Base-by-base conservation (phyloP, 179 eudicot genomes). In the Heliamphora pulchella region DNA sequence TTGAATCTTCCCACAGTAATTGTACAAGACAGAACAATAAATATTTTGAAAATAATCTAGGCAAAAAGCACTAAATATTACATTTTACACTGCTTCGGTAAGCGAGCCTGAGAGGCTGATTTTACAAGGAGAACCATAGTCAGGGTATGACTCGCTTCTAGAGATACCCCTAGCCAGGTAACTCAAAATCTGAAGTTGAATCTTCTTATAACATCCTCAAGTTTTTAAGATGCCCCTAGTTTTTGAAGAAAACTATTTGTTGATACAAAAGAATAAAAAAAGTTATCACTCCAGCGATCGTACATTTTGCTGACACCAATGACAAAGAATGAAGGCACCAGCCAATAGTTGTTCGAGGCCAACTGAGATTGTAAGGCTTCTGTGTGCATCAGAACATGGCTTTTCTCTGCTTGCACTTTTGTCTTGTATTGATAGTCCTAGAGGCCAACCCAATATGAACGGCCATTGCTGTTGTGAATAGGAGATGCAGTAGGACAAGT, bases 361-460 rank as follows among this genome's bases (percentile, higher is more conserved):
- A 31, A 39, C 4, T 31, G 22, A 71, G 57, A 59, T 15, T 2
- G 20, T 59, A 59, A 3, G 20, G 69, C 68, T 22, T 64, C 43
- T 48, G 8, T 11, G 46, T 41, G 71, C 71, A 65, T 65, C 46
- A 8, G n/a, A 65, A 8, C 46, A 22, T 22, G 71, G 48, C 41
- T 68, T 51, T 39, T 73, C 65, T 54, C 46, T 17, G 20, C 50
- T 13, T 13, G 62, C 22, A 4, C 48, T 50, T 54, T 47, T 9
- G 51, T 31, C 22, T 50, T 55, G 53, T 2, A 69, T 3, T 0
- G n/a, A n/a, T 10, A 20, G n/a, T 72, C 65, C 79, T 86, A 93
- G 18, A 96, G 93, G 74, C 99, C 99, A 59, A 94, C 99, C 99
- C 99, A 96, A 80, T 94, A 92, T 4, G 99, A 96, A 59, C 99